Evolutionary conservation across 495 filamentous ascomycete genomes (phyloP).

Genomic region (Penicillium crystallinum): DNA sequence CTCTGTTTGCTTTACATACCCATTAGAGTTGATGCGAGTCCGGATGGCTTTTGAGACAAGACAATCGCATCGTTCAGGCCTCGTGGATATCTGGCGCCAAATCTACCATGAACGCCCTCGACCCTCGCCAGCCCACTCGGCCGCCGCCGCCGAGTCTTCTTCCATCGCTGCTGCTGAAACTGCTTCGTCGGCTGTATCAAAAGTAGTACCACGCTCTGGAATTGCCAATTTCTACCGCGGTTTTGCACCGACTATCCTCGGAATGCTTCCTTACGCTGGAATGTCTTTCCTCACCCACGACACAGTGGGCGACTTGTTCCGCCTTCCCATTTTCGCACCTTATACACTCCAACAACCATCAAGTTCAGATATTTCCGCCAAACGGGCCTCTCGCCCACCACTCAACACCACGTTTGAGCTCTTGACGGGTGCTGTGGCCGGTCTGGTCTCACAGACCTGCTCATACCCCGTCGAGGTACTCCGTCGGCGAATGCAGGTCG

Average conservation of each 20-base stretch:
- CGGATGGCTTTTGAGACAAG: slow-evolving; percentile 92
- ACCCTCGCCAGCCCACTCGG: slow-evolving; percentile 23
- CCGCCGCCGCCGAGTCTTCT: slow-evolving; percentile 22
- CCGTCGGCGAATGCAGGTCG: slow-evolving; percentile 89
- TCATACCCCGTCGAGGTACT: slow-evolving; percentile 94
- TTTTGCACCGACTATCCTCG: slow-evolving; percentile 80
- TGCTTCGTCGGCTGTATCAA: slow-evolving; percentile 33
- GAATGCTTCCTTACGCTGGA: slow-evolving; percentile 96
- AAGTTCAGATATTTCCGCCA: slow-evolving; percentile 25
- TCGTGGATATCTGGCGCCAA: slow-evolving; percentile 66
- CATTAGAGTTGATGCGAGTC: slow-evolving; percentile 85
- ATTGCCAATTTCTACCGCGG: slow-evolving; percentile 91
- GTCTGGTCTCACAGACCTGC: slow-evolving; percentile 80
- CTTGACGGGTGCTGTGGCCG: slow-evolving; percentile 75
- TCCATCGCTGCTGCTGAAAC: slow-evolving; percentile 30
- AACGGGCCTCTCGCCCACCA: slow-evolving; percentile 29
- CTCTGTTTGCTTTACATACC: slow-evolving; percentile 93
- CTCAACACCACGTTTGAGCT: slow-evolving; percentile 74
- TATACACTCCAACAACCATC: slow-evolving; percentile 57
- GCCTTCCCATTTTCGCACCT: slow-evolving; percentile 54
- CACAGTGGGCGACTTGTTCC: slow-evolving; percentile 73
- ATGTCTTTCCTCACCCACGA: slow-evolving; percentile 98
- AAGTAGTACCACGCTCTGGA: slow-evolving; percentile 56
- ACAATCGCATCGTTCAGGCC: slow-evolving; percentile 55
- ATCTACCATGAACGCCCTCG: slow-evolving; percentile 72